Base-by-base conservation (phyloP, 306 rosid genomes). In the Abrus pulchellus region DNA sequence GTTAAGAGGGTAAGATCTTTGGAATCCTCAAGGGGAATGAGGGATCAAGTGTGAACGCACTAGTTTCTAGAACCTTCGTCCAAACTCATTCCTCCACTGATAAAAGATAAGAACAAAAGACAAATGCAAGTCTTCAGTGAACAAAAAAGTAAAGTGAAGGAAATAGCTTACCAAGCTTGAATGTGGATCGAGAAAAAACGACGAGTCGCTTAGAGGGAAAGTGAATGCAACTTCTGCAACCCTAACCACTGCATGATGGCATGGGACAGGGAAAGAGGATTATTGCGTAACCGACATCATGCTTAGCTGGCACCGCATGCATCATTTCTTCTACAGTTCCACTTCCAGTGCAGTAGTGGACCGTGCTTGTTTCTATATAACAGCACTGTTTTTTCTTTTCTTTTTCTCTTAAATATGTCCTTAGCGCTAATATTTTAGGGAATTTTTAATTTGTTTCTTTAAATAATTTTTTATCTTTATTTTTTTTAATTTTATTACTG, bases 251-350 rank as follows among this genome's bases (percentile, higher is more conserved):
- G 71, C 13, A 14, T 14, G 71, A 65, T 14, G 71, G 33, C 47
- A 64, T 38, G 70, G 33, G 70, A 2, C 70, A 64, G 13, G 13
- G 66, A 64, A 14, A n/a, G 49, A 64, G 13, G 70, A 65, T 65
- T 7, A 65, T 65, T 65, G 71, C 6, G 71, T 32, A 65, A 65
- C 71, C 71, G 71, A 65, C 71, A 65, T 40, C 7, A 5, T 38
- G 33, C 50, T 40, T n/a, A 65, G 71, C 71, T 65, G 71, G 71
- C 71, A 38, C 50, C 70, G 32, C 49, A 38, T 36, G 49, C 33
- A 7, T 64, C 71, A 41, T 7, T 65, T 41, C 71, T 45, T 20
- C 33, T 14, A 40, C 71, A 7, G n/a, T 40, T 38, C 52, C 40
- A 3, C 50, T 65, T 7, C 3, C 33, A 40, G 48, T 65, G 52